Conservation (phyloP, 305 asterid species). For the Withania somnifera region DNA sequence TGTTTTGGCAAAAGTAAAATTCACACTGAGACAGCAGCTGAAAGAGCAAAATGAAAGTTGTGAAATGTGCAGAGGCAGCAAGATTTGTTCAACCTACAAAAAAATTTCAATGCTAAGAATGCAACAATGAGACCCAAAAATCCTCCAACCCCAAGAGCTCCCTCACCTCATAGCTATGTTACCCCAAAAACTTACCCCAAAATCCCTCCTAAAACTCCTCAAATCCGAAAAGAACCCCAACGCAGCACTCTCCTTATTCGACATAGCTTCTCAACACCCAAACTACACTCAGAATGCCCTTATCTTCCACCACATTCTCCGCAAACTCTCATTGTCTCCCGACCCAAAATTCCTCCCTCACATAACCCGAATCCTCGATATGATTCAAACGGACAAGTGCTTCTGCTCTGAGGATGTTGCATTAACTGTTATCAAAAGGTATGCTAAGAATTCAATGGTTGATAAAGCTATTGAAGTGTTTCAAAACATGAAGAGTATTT, state of each 20-base stretch:
- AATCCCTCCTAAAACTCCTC: slow-evolving; percentile 43
- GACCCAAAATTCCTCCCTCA: slow-evolving; percentile 30
- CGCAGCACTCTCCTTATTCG: slow-evolving; percentile 48
- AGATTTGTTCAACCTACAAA: not conserved
- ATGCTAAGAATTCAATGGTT: slow-evolving; percentile 41
- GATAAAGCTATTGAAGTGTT: slow-evolving; percentile 53
- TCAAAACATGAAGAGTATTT: slow-evolving; percentile 56
- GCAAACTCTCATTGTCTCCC: slow-evolving; percentile 43
- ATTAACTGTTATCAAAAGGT: slow-evolving; percentile 43
- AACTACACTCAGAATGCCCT: slow-evolving; percentile 36
- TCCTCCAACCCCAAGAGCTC: not conserved
- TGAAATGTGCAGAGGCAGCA: not conserved
- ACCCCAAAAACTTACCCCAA: slow-evolving; percentile 41
- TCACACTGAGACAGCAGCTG: not conserved
- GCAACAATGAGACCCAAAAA: not conserved
- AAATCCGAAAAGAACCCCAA: slow-evolving; percentile 51
- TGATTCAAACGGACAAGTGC: slow-evolving; percentile 41
- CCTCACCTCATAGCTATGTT: slow-evolving; percentile 27
- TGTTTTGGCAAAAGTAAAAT: not conserved
- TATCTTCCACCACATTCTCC: slow-evolving; percentile 66
- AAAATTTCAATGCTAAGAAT: not conserved
- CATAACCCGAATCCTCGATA: slow-evolving; percentile 34
- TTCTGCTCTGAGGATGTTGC: slow-evolving; percentile 62
- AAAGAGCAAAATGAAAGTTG: not conserved
- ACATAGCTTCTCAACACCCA: slow-evolving; percentile 45